These are phyloP conservation scores for Dactylellina haptotyla DNA, from an alignment of 2,329 filamentous ascomycete genomes.

Conservation along the genomic window DNA sequence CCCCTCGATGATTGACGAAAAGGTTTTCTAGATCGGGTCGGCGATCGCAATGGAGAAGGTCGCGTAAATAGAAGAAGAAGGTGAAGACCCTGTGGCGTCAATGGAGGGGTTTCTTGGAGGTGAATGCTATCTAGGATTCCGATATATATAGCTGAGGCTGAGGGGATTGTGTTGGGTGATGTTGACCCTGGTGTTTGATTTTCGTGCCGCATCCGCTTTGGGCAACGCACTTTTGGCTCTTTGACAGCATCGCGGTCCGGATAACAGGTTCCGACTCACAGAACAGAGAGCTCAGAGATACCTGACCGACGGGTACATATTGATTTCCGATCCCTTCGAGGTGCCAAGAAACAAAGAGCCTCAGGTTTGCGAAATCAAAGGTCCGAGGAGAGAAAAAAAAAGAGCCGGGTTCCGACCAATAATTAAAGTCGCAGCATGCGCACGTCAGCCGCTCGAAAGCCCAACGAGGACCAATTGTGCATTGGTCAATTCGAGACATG, in stretches of 20 bases:
- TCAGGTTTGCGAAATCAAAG: constrained; percentile 14
- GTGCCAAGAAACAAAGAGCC: constrained; percentile 23
- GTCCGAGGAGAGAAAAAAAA: constrained; percentile 4
- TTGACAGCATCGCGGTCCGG: too few species aligned
- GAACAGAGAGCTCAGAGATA: too few species aligned
- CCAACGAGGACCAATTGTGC: constrained; percentile 26
- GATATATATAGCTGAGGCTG: not conserved
- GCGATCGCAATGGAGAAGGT: not conserved
- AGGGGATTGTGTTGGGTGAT: not conserved
- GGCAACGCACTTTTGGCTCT: not conserved
- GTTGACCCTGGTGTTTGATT: not conserved
- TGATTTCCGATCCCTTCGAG: not conserved
- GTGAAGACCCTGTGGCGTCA: too few species aligned
- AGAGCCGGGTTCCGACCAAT: constrained; percentile 25
- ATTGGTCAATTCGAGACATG: constrained; percentile 49
- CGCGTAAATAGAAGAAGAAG: not conserved
- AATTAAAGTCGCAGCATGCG: not conserved
- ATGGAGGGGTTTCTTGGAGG: not conserved
- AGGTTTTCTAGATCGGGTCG: not conserved
- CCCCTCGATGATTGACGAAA: too few species aligned
- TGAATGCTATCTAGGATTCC: not conserved
- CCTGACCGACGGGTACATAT: too few species aligned
- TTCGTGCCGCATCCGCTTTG: not conserved
- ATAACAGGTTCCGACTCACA: too few species aligned
- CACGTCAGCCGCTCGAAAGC: constrained; percentile 43